Evolutionary conservation across 2,329 filamentous ascomycete genomes (phyloP).

Genomic region (Coniochaeta hoffmannii): DNA sequence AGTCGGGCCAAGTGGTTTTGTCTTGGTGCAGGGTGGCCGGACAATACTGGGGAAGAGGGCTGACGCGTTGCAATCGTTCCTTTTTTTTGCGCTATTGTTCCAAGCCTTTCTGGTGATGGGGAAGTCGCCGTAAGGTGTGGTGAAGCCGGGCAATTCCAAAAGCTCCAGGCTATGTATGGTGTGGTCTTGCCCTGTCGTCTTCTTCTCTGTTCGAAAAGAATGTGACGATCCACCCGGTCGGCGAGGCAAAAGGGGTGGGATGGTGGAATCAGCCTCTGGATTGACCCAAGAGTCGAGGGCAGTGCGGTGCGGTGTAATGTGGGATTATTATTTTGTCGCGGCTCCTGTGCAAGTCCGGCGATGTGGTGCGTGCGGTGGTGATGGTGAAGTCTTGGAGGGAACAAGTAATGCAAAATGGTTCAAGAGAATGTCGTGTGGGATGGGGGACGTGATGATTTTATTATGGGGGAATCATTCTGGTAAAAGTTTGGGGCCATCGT

Average conservation of each 20-base stretch:
- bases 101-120: background rate
- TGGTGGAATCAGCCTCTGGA: background rate
- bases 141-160: background rate
- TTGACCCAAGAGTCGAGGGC: background rate
- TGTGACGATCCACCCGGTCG: background rate
- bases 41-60: background rate
- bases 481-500: conserved; percentile 15
- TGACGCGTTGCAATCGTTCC: background rate
- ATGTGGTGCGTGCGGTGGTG: conserved; percentile 15
- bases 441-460: conserved; percentile 10
- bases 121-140: background rate
- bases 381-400: conserved; percentile 10
- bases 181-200: no score
- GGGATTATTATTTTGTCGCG: conserved; percentile 1
- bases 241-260: background rate
- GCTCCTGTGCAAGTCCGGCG: conserved; percentile 5
- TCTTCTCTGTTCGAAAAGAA: background rate
- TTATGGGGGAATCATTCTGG: conserved; percentile 15
- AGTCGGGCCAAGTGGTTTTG: background rate
- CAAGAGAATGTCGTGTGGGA: conserved; percentile 7
- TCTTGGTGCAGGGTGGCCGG: background rate
- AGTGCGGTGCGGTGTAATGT: conserved; percentile 2
- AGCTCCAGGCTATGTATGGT: background rate
- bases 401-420: conserved; percentile 6
- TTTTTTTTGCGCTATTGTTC: background rate